A percentile compares a stretch with the other conserved stretches of the same genome.
phyloP scores from a whole-genome alignment of 1,284 basidiomycete genomes.

The Leccinum variabile region DNA sequence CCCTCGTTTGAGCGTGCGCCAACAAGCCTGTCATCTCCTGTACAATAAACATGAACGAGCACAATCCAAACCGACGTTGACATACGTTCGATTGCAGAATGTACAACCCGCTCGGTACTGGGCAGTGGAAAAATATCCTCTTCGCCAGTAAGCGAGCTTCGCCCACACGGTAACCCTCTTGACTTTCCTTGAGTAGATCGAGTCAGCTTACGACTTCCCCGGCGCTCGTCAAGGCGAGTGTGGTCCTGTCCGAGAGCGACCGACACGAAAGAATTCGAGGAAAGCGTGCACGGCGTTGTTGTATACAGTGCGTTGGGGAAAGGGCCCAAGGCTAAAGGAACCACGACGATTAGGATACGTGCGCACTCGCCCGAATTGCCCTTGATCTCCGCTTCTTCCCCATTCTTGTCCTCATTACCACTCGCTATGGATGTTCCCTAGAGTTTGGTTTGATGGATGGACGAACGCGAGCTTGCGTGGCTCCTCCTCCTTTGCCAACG shows the following conservation, averaged over 20 bases:
- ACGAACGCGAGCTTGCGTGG: background rate
- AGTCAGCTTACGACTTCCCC: slow-evolving; percentile 85
- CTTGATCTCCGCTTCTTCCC: no score
- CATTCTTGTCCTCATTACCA: no score
- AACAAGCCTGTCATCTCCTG: slow-evolving; percentile 67
- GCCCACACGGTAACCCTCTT: no score
- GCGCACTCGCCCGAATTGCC: no score
- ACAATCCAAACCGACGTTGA: background rate
- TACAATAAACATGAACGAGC: slow-evolving; percentile 12
- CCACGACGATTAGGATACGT: slow-evolving; percentile 6
- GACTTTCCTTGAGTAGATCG: background rate
- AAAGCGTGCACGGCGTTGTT: slow-evolving; percentile 56
- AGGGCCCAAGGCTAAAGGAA: slow-evolving; percentile 61
- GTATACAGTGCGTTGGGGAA: slow-evolving; percentile 78
- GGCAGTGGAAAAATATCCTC: no score
- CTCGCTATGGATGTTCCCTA: no score
- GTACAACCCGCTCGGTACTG: no score
- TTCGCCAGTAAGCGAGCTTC: no score
- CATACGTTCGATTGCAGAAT: no score
- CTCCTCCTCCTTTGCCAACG: background rate
- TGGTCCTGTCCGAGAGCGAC: slow-evolving; percentile 94
- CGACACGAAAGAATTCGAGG: slow-evolving; percentile 52
- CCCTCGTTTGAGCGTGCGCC: slow-evolving; percentile 67
- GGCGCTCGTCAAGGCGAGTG: slow-evolving; percentile 79
- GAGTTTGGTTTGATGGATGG: background rate